Evolutionary conservation across 208 protist genomes (phyloP).

Genomic region (Leishmania tropica): DNA sequence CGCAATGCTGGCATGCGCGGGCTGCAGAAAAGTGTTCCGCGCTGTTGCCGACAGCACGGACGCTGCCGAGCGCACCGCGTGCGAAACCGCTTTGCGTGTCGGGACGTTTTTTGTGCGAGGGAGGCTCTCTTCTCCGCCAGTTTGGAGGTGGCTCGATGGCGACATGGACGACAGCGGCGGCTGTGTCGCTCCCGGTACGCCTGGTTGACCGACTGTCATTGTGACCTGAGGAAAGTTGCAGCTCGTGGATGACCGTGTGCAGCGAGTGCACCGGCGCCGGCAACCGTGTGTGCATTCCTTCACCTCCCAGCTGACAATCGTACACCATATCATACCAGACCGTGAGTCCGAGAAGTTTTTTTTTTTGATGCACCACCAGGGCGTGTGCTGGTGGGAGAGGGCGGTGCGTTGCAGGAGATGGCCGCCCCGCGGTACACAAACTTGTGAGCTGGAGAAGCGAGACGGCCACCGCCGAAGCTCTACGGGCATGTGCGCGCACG

Average conservation of each 20-base stretch:
- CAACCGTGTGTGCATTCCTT: background rate
- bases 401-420: slow-evolving; percentile 35
- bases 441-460: background rate
- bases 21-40: slow-evolving; percentile 35
- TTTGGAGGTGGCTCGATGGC: background rate
- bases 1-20: slow-evolving; percentile 46
- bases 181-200: background rate
- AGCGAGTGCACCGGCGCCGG: background rate
- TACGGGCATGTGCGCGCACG: background rate
- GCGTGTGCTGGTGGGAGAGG: slow-evolving; percentile 33
- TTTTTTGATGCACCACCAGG: background rate
- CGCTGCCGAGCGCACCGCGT: slow-evolving; percentile 20
- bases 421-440: slow-evolving; percentile 28
- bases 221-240: background rate
- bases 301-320: background rate
- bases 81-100: slow-evolving; percentile 13
- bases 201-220: background rate
- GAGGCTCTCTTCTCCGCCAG: background rate
- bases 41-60: slow-evolving; percentile 46
- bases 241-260: background rate
- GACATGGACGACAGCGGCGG: background rate
- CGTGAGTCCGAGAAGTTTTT: background rate
- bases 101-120: background rate
- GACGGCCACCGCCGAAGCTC: background rate
- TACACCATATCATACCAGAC: background rate